phyloP scores from a whole-genome alignment of 306 rosid species.

The Quercus robur region DNA sequence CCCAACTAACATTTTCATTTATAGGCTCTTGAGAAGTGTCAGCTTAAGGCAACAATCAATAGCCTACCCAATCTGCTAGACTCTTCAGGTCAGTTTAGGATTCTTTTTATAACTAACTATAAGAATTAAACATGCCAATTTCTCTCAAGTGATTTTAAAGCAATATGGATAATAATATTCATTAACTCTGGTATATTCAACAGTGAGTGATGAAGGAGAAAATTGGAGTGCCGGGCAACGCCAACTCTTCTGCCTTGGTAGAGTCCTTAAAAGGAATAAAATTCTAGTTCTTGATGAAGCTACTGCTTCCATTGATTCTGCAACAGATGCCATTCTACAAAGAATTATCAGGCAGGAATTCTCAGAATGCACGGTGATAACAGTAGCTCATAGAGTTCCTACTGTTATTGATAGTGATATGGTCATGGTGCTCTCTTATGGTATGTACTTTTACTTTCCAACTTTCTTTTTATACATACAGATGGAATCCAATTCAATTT shows the following conservation, averaged over 20 bases:
- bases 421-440: conserved; percentile 72
- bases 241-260: conserved; percentile 69
- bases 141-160: not conserved
- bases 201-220: conserved; percentile 72
- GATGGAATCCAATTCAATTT: not conserved
- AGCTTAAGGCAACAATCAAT: conserved; percentile 57
- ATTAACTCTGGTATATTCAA: not conserved
- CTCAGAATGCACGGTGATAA: conserved; percentile 63
- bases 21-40: conserved; percentile 76
- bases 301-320: conserved; percentile 75
- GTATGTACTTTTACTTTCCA: conserved; percentile 26
- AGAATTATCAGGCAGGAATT: conserved; percentile 64
- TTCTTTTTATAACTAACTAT: no score
- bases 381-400: conserved; percentile 75
- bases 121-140: no score
- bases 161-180: not conserved
- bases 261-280: conserved; percentile 67
- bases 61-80: conserved; percentile 58
- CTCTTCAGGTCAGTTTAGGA: conserved; percentile 49
- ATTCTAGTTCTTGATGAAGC: conserved; percentile 83
- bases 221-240: conserved; percentile 74
- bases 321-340: conserved; percentile 64
- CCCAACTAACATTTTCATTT: not conserved
- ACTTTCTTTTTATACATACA: not conserved
- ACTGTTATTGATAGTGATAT: conserved; percentile 73